Conservation (phyloP, 2,329 filamentous ascomycete genomes). For the Fusarium fujikuroi region DNA sequence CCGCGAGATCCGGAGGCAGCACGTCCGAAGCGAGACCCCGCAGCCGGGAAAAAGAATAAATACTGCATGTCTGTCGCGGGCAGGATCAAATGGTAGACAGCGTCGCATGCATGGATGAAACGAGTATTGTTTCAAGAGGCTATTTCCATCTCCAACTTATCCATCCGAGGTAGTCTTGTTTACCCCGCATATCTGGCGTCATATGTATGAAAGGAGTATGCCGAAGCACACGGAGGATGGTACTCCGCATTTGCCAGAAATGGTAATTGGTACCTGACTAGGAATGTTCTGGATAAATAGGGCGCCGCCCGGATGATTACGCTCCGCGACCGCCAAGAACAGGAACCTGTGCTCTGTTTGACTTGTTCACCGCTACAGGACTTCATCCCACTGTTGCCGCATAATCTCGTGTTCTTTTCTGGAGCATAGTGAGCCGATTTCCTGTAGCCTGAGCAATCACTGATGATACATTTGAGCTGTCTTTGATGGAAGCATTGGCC, state of each 20-base stretch:
- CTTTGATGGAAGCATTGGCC: neutral
- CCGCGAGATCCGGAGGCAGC: neutral
- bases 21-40: neutral
- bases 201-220: neutral
- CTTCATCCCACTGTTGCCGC: neutral
- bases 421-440: neutral
- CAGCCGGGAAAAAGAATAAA: neutral
- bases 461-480: no score
- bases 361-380: neutral
- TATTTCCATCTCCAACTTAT: neutral
- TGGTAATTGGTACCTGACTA: neutral
- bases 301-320: neutral
- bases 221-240: neutral
- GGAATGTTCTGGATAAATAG: neutral
- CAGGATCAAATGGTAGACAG: neutral
- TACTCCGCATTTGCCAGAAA: neutral
- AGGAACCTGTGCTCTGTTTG: accelerated
- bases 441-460: accelerated
- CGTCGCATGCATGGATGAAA: slow-evolving; percentile 5
- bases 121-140: neutral
- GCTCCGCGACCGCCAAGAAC: neutral
- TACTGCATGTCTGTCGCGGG: neutral
- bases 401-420: neutral
- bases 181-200: neutral
- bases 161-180: neutral